Conservation (phyloP, 768 basidiomycete species). For the Panellus pusillus region DNA sequence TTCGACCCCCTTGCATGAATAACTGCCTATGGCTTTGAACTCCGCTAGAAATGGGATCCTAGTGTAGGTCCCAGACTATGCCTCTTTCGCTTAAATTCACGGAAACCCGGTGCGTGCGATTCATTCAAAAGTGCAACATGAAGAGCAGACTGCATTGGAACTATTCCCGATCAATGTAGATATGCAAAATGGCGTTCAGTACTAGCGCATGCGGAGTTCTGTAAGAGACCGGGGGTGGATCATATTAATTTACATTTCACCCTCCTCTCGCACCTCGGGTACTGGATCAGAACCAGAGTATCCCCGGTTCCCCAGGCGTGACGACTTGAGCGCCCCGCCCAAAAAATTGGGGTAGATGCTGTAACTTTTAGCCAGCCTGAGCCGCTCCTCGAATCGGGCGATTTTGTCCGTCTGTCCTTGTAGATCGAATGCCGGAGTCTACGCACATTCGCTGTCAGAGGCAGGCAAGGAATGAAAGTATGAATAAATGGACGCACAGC, state of each 20-base stretch:
- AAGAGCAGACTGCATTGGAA: no score
- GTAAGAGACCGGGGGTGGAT: no score
- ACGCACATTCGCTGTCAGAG: neutral
- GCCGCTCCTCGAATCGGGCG: slow-evolving; percentile 57
- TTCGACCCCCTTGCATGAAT: slow-evolving; percentile 14
- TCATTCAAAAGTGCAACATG: no score
- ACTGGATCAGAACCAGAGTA: slow-evolving; percentile 29
- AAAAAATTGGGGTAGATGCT: slow-evolving; percentile 63
- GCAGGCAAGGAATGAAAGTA: neutral
- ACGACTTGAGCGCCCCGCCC: slow-evolving; percentile 41
- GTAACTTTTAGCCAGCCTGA: slow-evolving; percentile 49
- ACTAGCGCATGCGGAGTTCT: no score
- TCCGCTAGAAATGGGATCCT: no score
- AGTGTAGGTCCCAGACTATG: no score
- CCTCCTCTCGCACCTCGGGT: slow-evolving; percentile 39
- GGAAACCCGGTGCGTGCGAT: no score
- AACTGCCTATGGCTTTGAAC: neutral
- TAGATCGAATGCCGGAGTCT: slow-evolving; percentile 55
- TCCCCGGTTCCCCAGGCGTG: slow-evolving; percentile 32
- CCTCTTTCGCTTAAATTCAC: no score
- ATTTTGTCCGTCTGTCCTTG: slow-evolving; percentile 65
- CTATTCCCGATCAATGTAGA: no score
- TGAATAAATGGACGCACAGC: slow-evolving; percentile 40
- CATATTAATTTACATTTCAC: slow-evolving; percentile 29
- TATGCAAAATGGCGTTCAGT: no score